A percentile compares a stretch with the other conserved stretches of the same genome.
phyloP scores from a whole-genome alignment of 345 rosid genomes.

The Anastatica hierochuntica region DNA sequence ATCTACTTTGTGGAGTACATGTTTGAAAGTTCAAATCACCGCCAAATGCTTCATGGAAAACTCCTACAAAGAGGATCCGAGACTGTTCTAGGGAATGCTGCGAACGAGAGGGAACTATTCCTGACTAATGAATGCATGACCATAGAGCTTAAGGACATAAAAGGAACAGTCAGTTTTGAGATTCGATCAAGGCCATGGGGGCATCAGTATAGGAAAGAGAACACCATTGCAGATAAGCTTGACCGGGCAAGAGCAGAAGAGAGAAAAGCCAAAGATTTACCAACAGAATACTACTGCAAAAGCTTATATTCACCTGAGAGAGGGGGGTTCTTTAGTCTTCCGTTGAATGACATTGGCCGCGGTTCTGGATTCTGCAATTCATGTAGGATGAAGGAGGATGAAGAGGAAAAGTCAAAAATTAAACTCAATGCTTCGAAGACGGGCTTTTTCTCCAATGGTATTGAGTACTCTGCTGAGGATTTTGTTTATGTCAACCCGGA shows the following conservation, averaged over 20 bases:
- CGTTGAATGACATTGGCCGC: slow-evolving; percentile 31
- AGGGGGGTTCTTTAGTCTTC: slow-evolving; percentile 62
- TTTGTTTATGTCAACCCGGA: slow-evolving; percentile 38
- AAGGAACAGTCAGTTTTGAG: slow-evolving; percentile 31
- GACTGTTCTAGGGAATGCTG: slow-evolving; percentile 55
- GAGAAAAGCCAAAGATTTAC: slow-evolving; percentile 40
- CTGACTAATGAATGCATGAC: slow-evolving; percentile 40
- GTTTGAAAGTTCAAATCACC: slow-evolving; percentile 36
- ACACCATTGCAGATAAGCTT: slow-evolving; percentile 27
- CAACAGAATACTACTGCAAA: slow-evolving; percentile 45
- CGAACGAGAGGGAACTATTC: slow-evolving; percentile 58
- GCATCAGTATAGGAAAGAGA: slow-evolving; percentile 40
- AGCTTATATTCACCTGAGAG: slow-evolving; percentile 49
- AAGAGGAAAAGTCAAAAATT: slow-evolving; percentile 22
- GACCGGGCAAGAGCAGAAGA: slow-evolving; percentile 49
- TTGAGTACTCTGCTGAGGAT: slow-evolving; percentile 34
- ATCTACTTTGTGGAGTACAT: slow-evolving; percentile 59
- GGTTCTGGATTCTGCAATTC: slow-evolving; percentile 45
- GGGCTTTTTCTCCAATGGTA: slow-evolving; percentile 32
- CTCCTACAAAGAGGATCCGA: slow-evolving; percentile 39
- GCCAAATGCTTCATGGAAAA: slow-evolving; percentile 57
- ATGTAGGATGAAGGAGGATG: slow-evolving; percentile 33
- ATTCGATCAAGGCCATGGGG: slow-evolving; percentile 56
- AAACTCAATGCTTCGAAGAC: slow-evolving; percentile 21
- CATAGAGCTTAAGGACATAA: slow-evolving; percentile 36